These are phyloP conservation scores for Globisporangium viniferum DNA, from an alignment of 352 stramenopile genomes.

Conservation along the genomic window DNA sequence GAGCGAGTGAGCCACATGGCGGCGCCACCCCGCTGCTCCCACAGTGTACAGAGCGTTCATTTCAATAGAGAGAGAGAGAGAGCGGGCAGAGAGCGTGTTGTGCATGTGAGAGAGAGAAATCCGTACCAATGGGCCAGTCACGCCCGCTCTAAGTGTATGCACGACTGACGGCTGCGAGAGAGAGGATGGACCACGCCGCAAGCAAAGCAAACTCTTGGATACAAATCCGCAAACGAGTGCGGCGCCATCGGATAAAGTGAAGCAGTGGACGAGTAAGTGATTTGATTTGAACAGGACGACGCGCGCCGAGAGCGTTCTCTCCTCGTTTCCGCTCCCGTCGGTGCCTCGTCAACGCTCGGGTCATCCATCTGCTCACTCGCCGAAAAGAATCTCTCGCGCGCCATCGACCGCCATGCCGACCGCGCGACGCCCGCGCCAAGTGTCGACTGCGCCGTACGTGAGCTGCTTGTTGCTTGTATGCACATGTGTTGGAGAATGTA, in stretches of 20 bases:
- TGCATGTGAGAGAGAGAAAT: not conserved
- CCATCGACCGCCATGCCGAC: not conserved
- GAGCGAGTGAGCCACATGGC: conserved; percentile 1
- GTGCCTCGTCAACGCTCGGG: not conserved
- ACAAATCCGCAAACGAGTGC: not conserved
- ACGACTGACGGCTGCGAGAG: not conserved
- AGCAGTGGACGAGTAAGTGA: not conserved
- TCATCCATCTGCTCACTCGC: not conserved
- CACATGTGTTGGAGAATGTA: not conserved
- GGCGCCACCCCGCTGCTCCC: not conserved
- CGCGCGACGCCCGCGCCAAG: conserved; percentile 1
- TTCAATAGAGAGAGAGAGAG: conserved; percentile 1
- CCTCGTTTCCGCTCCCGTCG: not conserved
- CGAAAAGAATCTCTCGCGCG: not conserved
- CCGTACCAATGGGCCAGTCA: not conserved
- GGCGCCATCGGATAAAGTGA: not conserved
- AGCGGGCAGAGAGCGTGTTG: conserved; percentile 1
- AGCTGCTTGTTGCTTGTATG: not conserved
- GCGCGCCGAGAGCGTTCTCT: not conserved
- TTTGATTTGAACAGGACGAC: not conserved
- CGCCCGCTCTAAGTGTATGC: conserved; percentile 1
- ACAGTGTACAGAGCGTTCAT: conserved; percentile 2
- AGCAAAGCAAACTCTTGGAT: not conserved
- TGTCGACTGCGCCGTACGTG: conserved; percentile 6
- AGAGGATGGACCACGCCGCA: not conserved